phyloP scores from a whole-genome alignment of 352 stramenopile genomes.

The Peronospora belbahrii region DNA sequence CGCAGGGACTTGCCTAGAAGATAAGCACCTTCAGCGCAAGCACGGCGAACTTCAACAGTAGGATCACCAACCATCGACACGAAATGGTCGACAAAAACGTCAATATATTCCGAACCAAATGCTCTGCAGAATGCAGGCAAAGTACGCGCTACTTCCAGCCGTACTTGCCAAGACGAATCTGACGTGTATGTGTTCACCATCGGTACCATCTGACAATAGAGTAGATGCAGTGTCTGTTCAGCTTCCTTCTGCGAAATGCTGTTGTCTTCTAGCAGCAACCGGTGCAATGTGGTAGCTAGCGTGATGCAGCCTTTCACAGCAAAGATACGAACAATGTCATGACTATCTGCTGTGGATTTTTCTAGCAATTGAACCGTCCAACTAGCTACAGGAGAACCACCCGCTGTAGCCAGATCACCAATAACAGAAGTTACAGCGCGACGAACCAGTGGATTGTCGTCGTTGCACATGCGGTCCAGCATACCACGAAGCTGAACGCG shows the following conservation, averaged over 20 bases:
- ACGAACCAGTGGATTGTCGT: constrained; percentile 80
- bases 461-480: constrained; percentile 81
- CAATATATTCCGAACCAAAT: constrained; percentile 72
- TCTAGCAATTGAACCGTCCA: constrained; percentile 79
- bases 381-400: constrained; percentile 38
- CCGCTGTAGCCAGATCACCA: constrained; percentile 52
- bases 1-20: constrained; percentile 54
- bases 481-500: constrained; percentile 79
- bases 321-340: constrained; percentile 85
- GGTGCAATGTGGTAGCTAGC: constrained; percentile 49
- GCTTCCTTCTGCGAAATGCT: constrained; percentile 14
- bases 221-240: constrained; percentile 47
- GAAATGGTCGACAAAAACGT: constrained; percentile 86
- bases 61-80: constrained; percentile 73
- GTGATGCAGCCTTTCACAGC: constrained; percentile 79
- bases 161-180: constrained; percentile 84
- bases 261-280: constrained; percentile 41
- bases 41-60: constrained; percentile 79
- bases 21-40: constrained; percentile 60
- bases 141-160: constrained; percentile 63
- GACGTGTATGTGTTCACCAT: constrained; percentile 86
- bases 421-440: constrained; percentile 81
- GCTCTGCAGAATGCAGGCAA: constrained; percentile 67
- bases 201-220: constrained; percentile 77
- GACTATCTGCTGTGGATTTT: constrained; percentile 72